phyloP scores from a whole-genome alignment of 352 stramenopile species.

The Pythium guiyangense region DNA sequence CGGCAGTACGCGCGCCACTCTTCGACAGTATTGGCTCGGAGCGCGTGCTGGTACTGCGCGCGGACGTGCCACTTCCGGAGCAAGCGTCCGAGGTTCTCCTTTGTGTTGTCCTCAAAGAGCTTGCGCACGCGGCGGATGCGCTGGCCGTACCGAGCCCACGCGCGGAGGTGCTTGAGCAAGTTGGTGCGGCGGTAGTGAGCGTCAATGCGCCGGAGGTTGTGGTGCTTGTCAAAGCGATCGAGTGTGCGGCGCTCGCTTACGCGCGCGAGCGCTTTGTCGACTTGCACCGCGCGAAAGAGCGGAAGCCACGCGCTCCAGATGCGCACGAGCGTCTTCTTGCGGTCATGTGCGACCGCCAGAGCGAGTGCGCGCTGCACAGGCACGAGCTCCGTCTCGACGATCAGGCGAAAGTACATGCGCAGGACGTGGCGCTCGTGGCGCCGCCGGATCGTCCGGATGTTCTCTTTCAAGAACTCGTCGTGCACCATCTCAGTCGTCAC shows the following conservation, averaged over 20 bases:
- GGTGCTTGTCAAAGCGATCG: conserved; percentile 57
- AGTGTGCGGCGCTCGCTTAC: conserved; percentile 51
- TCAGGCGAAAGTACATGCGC: conserved; percentile 49
- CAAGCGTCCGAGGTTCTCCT: conserved; percentile 30
- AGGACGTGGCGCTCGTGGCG: conserved; percentile 25
- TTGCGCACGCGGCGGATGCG: conserved; percentile 52
- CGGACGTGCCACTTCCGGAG: conserved; percentile 47
- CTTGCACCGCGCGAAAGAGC: conserved; percentile 44
- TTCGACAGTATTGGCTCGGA: conserved; percentile 46
- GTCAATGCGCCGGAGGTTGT: conserved; percentile 71
- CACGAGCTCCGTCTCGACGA: conserved; percentile 32
- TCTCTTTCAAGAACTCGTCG: conserved; percentile 75
- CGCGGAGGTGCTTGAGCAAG: conserved; percentile 48
- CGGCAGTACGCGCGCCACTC: conserved; percentile 58
- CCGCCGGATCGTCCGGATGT: conserved; percentile 51
- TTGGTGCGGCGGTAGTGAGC: conserved; percentile 47
- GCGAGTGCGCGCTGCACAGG: conserved; percentile 39
- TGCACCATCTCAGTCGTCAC: conserved; percentile 77
- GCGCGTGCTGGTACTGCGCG: conserved; percentile 46
- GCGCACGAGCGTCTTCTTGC: conserved; percentile 26
- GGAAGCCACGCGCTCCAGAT: conserved; percentile 33
- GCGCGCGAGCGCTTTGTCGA: conserved; percentile 50
- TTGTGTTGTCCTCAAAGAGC: conserved; percentile 61
- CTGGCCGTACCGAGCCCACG: conserved; percentile 42
- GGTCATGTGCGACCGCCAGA: conserved; percentile 29